These are phyloP conservation scores for Cicer arietinum DNA, from an alignment of 306 rosid species.

Conservation along the genomic window DNA sequence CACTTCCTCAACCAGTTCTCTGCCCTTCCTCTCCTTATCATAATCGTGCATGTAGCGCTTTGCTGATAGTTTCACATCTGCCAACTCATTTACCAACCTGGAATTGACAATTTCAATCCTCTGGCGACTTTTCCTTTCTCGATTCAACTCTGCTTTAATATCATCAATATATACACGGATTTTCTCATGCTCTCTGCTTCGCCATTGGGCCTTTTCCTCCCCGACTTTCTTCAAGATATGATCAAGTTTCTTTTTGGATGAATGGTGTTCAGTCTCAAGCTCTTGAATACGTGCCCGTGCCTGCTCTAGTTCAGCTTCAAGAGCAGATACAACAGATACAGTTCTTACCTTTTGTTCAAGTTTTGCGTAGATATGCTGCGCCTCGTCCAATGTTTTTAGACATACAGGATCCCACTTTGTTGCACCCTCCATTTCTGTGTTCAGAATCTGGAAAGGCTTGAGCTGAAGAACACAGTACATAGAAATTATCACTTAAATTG, in stretches of 20 bases:
- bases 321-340: constrained; percentile 73
- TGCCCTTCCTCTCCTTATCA: constrained; percentile 84
- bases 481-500: constrained; percentile 26
- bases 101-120: constrained; percentile 85
- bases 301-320: constrained; percentile 83
- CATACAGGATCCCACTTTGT: constrained; percentile 93
- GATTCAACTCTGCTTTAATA: constrained; percentile 67
- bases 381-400: constrained; percentile 67
- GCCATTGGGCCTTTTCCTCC: constrained; percentile 85
- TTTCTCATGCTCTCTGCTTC: constrained; percentile 94
- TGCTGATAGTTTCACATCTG: constrained; percentile 75
- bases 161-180: constrained; percentile 83
- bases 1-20: constrained; percentile 82
- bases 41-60: constrained; percentile 81
- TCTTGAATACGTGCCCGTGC: constrained; percentile 76
- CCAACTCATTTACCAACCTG: constrained; percentile 85
- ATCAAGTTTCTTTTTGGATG: constrained; percentile 86
- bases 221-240: constrained; percentile 81
- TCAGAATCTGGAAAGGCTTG: constrained; percentile 64
- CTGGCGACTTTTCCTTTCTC: constrained; percentile 87
- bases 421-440: constrained; percentile 87
- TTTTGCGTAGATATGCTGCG: constrained; percentile 66
- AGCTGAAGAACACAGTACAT: constrained; percentile 49
- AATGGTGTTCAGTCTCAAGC: constrained; percentile 78
- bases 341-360: constrained; percentile 73